These are phyloP conservation scores for Picea glauca DNA, from an alignment of 75 land plant species.

Conservation along the genomic window DNA sequence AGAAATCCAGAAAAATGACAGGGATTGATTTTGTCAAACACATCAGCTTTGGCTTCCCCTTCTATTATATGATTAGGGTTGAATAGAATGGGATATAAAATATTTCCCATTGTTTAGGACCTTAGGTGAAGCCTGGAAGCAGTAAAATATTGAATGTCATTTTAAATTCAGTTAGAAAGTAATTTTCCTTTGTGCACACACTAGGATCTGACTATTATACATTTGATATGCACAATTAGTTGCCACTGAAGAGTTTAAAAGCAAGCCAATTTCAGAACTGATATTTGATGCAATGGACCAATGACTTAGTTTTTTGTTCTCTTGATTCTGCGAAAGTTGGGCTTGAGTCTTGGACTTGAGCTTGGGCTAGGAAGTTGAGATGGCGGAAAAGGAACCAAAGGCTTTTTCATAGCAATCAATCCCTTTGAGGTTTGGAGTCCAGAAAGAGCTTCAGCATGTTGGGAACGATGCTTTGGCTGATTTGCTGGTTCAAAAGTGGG, in stretches of 20 bases:
- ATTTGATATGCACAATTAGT: background rate
- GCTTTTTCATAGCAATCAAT: constrained; percentile 24
- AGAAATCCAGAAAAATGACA: background rate
- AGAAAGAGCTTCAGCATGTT: background rate
- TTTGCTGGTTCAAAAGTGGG: constrained; percentile 13
- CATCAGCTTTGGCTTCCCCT: background rate
- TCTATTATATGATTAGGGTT: background rate
- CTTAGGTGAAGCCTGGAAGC: background rate
- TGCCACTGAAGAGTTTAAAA: background rate
- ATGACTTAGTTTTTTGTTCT: constrained; percentile 19
- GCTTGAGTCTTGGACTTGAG: constrained; percentile 29
- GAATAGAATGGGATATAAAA: background rate
- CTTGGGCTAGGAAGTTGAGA: background rate
- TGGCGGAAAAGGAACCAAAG: constrained; percentile 26
- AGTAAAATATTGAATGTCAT: background rate
- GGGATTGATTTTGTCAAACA: background rate
- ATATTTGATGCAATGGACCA: background rate
- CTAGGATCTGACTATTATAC: background rate
- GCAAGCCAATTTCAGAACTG: background rate
- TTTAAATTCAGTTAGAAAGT: background rate
- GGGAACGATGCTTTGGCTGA: constrained; percentile 19
- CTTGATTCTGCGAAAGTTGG: constrained; percentile 48
- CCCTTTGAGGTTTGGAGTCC: constrained; percentile 7
- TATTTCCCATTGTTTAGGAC: background rate
- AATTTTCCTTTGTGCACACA: background rate